phyloP scores from a whole-genome alignment of 106 monocot genomes.

The Hemerocallis citrina region DNA sequence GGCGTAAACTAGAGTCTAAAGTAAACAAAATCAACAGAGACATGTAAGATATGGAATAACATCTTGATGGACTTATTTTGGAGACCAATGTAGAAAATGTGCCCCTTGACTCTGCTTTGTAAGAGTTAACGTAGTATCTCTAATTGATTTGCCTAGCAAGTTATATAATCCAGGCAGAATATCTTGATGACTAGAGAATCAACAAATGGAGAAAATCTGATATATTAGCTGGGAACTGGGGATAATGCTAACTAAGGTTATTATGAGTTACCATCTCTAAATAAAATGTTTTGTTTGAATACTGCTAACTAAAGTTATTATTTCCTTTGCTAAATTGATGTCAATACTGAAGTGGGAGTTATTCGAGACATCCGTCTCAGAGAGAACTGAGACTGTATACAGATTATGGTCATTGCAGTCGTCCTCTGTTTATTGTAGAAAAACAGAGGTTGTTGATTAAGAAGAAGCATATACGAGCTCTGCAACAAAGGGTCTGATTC shows the following conservation, averaged over 20 bases:
- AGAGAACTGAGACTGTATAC: slow-evolving; percentile 79
- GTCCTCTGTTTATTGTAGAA: slow-evolving; percentile 87
- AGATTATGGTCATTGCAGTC: slow-evolving; percentile 84
- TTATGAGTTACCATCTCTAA: background rate
- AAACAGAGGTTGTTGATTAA: slow-evolving; percentile 78
- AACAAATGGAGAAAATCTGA: background rate
- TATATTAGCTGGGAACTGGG: background rate
- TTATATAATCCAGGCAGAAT: background rate
- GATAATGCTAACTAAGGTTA: background rate
- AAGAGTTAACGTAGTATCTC: background rate
- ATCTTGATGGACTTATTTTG: too few species aligned
- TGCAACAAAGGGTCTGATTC: slow-evolving; percentile 65
- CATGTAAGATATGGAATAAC: too few species aligned
- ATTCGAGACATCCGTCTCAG: slow-evolving; percentile 82
- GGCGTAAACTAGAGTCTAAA: too few species aligned
- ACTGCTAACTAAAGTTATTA: background rate
- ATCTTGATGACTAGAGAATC: too few species aligned
- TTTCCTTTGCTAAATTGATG: slow-evolving; percentile 53
- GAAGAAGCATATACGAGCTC: slow-evolving; percentile 64
- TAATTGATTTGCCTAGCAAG: background rate
- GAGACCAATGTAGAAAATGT: too few species aligned
- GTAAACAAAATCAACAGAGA: too few species aligned
- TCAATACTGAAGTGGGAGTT: slow-evolving; percentile 80
- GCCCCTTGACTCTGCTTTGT: too few species aligned
- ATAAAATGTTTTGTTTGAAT: background rate